These are phyloP conservation scores for Thyridium curvatum DNA, from an alignment of 2,329 filamentous ascomycete genomes.

Conservation along the genomic window DNA sequence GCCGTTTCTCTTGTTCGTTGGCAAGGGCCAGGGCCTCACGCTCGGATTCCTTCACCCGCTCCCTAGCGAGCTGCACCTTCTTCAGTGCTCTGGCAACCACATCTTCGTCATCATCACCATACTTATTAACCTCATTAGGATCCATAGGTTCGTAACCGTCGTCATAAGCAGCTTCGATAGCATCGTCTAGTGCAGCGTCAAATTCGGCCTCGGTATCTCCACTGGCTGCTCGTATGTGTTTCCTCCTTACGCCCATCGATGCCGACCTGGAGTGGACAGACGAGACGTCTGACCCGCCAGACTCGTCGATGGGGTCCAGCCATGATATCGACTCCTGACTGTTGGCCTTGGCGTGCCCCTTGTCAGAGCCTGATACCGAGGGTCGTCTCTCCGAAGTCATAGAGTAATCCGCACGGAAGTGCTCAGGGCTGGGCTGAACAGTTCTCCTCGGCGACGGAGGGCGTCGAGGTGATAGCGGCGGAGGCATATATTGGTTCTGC, in stretches of 20 bases:
- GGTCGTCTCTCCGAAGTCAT: constrained; percentile 10
- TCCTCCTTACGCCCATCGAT: constrained; percentile 60
- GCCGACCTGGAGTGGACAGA: constrained; percentile 78
- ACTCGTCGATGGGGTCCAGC: constrained; percentile 93
- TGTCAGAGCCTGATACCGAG: constrained; percentile 8
- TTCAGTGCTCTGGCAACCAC: constrained; percentile 50
- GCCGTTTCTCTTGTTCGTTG: constrained; percentile 50
- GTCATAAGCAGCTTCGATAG: constrained; percentile 93
- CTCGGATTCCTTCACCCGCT: constrained; percentile 68
- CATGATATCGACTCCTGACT: constrained; percentile 83
- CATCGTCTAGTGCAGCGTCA: constrained; percentile 87
- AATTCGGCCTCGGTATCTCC: constrained; percentile 82
- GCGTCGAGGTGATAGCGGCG: constrained; percentile 62
- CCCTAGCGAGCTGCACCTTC: constrained; percentile 69
- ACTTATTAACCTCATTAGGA: constrained; percentile 1
- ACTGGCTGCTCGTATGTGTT: constrained; percentile 62
- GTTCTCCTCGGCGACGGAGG: constrained; percentile 38
- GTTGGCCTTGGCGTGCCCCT: constrained; percentile 46
- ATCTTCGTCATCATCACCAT: constrained; percentile 31
- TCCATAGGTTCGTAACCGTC: constrained; percentile 74
- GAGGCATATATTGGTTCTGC: constrained; percentile 58
- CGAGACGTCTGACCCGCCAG: constrained; percentile 69
- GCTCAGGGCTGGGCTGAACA: constrained; percentile 22
- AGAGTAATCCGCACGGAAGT: constrained; percentile 10
- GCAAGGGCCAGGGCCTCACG: constrained; percentile 60